Evolutionary conservation across 2,329 filamentous ascomycete species (phyloP).

Genomic region (Colletotrichum sp.): DNA sequence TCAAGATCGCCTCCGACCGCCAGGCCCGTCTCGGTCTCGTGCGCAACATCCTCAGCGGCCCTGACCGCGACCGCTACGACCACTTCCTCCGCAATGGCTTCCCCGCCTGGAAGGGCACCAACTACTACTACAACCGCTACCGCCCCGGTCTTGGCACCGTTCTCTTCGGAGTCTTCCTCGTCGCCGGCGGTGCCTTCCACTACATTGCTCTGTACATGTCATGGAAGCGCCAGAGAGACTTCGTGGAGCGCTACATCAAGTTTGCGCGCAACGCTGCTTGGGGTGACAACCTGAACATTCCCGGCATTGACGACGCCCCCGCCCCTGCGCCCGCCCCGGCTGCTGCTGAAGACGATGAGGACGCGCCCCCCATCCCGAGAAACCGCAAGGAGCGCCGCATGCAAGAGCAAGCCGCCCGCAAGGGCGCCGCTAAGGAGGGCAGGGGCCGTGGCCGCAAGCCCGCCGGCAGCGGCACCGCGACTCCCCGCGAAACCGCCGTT

Average conservation of each 20-base stretch:
- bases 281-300: slow-evolving; percentile 80
- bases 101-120: slow-evolving; percentile 94
- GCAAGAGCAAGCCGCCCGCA: slow-evolving; percentile 84
- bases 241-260: slow-evolving; percentile 88
- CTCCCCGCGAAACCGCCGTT: slow-evolving; percentile 56
- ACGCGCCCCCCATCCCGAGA: slow-evolving; percentile 59
- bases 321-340: slow-evolving; percentile 48
- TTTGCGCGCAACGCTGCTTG: slow-evolving; percentile 88
- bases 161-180: slow-evolving; percentile 78
- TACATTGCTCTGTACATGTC: slow-evolving; percentile 84
- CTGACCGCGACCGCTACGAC: slow-evolving; percentile 86
- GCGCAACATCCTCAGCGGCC: slow-evolving; percentile 81
- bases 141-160: slow-evolving; percentile 89
- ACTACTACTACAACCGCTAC: slow-evolving; percentile 97
- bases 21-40: slow-evolving; percentile 87
- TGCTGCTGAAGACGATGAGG: slow-evolving; percentile 48
- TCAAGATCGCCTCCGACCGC: slow-evolving; percentile 81
- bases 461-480: slow-evolving; percentile 25
- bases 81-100: slow-evolving; percentile 94
- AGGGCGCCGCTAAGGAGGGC: slow-evolving; percentile 55
- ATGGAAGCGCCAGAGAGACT: slow-evolving; percentile 90
- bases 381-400: slow-evolving; percentile 88
- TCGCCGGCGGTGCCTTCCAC: slow-evolving; percentile 83
- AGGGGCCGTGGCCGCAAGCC: slow-evolving; percentile 35
- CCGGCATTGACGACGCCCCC: slow-evolving; percentile 61